phyloP scores from a whole-genome alignment of 495 filamentous ascomycete species.

The Penicillium egyptiacum region DNA sequence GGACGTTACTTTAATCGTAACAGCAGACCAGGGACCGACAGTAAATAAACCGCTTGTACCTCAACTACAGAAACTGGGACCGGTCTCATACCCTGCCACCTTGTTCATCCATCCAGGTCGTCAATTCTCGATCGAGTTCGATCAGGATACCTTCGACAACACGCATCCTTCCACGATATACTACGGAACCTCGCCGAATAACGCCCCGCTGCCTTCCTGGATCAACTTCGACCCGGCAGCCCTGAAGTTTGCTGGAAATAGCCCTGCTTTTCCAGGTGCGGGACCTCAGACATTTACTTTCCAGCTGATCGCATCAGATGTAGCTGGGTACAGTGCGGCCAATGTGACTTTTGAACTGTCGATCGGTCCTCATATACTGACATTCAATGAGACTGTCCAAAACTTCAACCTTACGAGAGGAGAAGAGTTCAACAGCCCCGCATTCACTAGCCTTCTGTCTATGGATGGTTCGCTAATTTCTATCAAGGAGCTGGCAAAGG shows the following conservation, averaged over 20 bases:
- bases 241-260: conserved; percentile 73
- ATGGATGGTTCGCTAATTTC: conserved; percentile 60
- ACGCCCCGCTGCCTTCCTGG: conserved; percentile 87
- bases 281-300: conserved; percentile 73
- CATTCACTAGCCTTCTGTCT: conserved; percentile 53
- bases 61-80: conserved; percentile 49
- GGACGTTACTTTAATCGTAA: conserved; percentile 63
- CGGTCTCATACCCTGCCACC: conserved; percentile 46
- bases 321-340: conserved; percentile 70
- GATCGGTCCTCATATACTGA: conserved; percentile 66
- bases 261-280: conserved; percentile 63
- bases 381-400: conserved; percentile 57
- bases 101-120: conserved; percentile 47
- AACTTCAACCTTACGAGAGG: conserved; percentile 60
- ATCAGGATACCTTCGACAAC: conserved; percentile 48
- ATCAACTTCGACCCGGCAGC: conserved; percentile 64
- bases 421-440: conserved; percentile 53
- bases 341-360: conserved; percentile 66
- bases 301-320: conserved; percentile 75
- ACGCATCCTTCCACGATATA: conserved; percentile 56
- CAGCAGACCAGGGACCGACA: conserved; percentile 51
- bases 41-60: conserved; percentile 46
- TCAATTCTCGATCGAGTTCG: conserved; percentile 48
- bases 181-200: conserved; percentile 74
- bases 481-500: conserved; percentile 45